phyloP scores from a whole-genome alignment of 2,329 filamentous ascomycete genomes.

The Sarocladiaceae sp. region DNA sequence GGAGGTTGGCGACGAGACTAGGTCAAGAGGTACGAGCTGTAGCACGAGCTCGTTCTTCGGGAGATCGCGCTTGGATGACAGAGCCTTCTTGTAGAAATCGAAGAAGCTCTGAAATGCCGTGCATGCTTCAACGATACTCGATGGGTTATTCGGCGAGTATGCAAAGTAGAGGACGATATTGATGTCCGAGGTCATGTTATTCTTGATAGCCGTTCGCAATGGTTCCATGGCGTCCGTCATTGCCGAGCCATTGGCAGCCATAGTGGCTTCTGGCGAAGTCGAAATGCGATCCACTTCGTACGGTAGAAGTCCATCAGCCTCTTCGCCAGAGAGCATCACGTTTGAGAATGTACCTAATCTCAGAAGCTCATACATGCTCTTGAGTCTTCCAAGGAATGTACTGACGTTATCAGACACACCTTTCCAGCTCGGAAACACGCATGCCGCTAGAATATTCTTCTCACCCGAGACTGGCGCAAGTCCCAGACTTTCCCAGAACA shows the following conservation, averaged over 20 bases:
- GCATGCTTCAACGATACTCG: conserved; percentile 66
- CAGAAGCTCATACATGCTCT: conserved; percentile 68
- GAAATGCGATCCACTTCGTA: conserved; percentile 45
- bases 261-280: conserved; percentile 34
- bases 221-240: conserved; percentile 45
- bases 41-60: conserved; percentile 65
- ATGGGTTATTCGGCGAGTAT: conserved; percentile 60
- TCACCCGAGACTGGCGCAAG: conserved; percentile 65
- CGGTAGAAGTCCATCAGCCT: conserved; percentile 42
- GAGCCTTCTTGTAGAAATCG: conserved; percentile 47
- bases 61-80: conserved; percentile 36
- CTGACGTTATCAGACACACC: conserved; percentile 58
- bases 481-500: conserved; percentile 79
- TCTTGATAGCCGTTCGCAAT: conserved; percentile 42
- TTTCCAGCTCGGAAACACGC: conserved; percentile 63
- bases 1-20: conserved; percentile 60
- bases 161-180: conserved; percentile 76
- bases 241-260: conserved; percentile 39
- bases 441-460: conserved; percentile 69
- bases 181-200: conserved; percentile 38
- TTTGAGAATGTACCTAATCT: conserved; percentile 65
- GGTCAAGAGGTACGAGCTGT: conserved; percentile 67
- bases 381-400: conserved; percentile 63
- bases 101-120: conserved; percentile 70
- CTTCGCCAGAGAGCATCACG: conserved; percentile 35